phyloP scores from a whole-genome alignment of 306 rosid genomes.

The Pyrus pyrifolia region DNA sequence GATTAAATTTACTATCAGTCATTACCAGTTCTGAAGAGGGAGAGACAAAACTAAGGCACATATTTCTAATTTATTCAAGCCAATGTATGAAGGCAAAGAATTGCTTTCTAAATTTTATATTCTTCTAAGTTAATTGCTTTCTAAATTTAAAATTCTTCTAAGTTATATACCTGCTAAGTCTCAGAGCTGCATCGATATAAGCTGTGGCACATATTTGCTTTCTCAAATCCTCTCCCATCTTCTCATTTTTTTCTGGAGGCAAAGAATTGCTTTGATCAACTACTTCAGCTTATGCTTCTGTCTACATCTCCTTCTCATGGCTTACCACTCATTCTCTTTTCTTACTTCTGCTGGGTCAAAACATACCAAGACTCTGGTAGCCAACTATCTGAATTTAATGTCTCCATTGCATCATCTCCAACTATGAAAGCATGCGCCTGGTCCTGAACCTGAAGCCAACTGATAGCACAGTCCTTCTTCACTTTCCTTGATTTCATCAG shows the following conservation, averaged over 20 bases:
- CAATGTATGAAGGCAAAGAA: not conserved
- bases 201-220: no score
- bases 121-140: no score
- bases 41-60: not conserved
- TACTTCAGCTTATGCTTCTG: no score
- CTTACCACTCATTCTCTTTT: no score
- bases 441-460: slow-evolving; percentile 70
- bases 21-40: not conserved
- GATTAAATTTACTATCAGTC: not conserved
- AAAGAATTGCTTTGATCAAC: no score
- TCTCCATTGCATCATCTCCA: slow-evolving; percentile 55
- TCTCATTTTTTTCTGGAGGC: no score
- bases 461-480: slow-evolving; percentile 68
- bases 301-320: no score
- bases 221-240: no score
- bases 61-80: not conserved
- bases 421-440: slow-evolving; percentile 51
- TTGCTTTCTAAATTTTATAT: no score
- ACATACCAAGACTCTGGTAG: slow-evolving; percentile 12
- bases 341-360: not conserved
- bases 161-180: no score
- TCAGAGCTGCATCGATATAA: no score
- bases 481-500: slow-evolving; percentile 72
- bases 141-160: no score
- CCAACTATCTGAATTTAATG: slow-evolving; percentile 38